These are phyloP conservation scores for Paraphoma chrysanthemicola DNA, from an alignment of 2,329 filamentous ascomycete genomes.

Conservation along the genomic window DNA sequence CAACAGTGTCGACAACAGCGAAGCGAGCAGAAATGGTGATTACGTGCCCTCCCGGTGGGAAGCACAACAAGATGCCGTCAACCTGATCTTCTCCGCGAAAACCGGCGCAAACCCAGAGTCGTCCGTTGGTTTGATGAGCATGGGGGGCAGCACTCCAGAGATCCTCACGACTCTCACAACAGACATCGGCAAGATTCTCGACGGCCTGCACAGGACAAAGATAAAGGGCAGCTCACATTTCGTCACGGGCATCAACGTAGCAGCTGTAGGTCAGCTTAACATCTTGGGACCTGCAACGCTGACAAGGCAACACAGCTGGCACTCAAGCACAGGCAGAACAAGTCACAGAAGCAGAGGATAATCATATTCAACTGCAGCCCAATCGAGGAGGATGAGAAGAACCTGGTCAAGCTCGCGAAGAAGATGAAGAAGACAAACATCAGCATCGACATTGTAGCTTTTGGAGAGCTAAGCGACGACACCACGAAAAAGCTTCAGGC, in stretches of 20 bases:
- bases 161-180: slow-evolving; percentile 95
- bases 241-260: slow-evolving; percentile 93
- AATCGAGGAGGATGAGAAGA: slow-evolving; percentile 87
- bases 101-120: slow-evolving; percentile 96
- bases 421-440: slow-evolving; percentile 99
- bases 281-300: slow-evolving; percentile 73
- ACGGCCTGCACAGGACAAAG: slow-evolving; percentile 81
- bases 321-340: slow-evolving; percentile 97
- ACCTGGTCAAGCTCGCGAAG: slow-evolving; percentile 86
- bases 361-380: slow-evolving; percentile 96
- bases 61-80: slow-evolving; percentile 93
- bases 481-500: slow-evolving; percentile 87
- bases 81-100: slow-evolving; percentile 94
- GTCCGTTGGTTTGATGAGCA: slow-evolving; percentile 97
- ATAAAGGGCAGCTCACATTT: slow-evolving; percentile 89
- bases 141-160: slow-evolving; percentile 97
- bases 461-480: slow-evolving; percentile 91
- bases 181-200: slow-evolving; percentile 93
- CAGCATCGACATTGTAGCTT: slow-evolving; percentile 91
- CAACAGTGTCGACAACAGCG: slow-evolving; percentile 90
- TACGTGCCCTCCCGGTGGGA: slow-evolving; percentile 91
- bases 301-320: slow-evolving; percentile 69
- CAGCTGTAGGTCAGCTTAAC: slow-evolving; percentile 75
- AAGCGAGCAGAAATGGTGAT: slow-evolving; percentile 97
- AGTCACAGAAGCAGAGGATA: slow-evolving; percentile 94